phyloP scores from a whole-genome alignment of 768 basidiomycete species.

The Floccularia luteovirens region DNA sequence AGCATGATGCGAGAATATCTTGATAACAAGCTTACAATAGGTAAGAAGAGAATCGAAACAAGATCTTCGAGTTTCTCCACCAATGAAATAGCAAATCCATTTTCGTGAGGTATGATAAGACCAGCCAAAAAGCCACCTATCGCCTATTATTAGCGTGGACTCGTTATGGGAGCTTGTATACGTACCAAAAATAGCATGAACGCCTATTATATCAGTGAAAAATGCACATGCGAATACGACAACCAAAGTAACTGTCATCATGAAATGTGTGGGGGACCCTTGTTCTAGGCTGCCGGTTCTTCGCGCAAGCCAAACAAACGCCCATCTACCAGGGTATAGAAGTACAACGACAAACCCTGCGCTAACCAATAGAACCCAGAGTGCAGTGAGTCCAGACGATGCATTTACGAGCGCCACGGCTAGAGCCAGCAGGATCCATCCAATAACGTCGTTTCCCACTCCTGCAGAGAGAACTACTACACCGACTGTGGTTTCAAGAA shows the following conservation, averaged over 20 bases:
- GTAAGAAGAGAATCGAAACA: slow-evolving; percentile 68
- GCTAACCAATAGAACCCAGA: slow-evolving; percentile 70
- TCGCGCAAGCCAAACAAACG: slow-evolving; percentile 57
- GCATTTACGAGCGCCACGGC: slow-evolving; percentile 83
- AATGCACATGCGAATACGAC: slow-evolving; percentile 71
- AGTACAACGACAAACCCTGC: slow-evolving; percentile 63
- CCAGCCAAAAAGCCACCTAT: slow-evolving; percentile 78
- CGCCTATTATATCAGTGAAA: slow-evolving; percentile 82
- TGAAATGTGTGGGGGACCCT: slow-evolving; percentile 60
- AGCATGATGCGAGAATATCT: not conserved
- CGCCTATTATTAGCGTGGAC: not conserved
- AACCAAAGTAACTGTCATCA: slow-evolving; percentile 78
- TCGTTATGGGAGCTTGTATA: not conserved
- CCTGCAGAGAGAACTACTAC: slow-evolving; percentile 78
- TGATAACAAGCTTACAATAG: slow-evolving; percentile 44
- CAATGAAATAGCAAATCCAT: slow-evolving; percentile 72
- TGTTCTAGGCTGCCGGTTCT: slow-evolving; percentile 67
- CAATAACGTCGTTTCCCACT: slow-evolving; percentile 69
- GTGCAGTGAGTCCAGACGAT: slow-evolving; percentile 59
- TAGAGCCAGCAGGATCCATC: slow-evolving; percentile 80
- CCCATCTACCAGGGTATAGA: slow-evolving; percentile 56
- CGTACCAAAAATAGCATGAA: slow-evolving; percentile 59
- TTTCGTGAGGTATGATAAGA: slow-evolving; percentile 75
- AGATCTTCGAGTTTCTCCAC: slow-evolving; percentile 87
- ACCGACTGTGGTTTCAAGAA: slow-evolving; percentile 83